Conservation (phyloP, 2,329 filamentous ascomycete species). For the Aspergillus fumigatus region DNA sequence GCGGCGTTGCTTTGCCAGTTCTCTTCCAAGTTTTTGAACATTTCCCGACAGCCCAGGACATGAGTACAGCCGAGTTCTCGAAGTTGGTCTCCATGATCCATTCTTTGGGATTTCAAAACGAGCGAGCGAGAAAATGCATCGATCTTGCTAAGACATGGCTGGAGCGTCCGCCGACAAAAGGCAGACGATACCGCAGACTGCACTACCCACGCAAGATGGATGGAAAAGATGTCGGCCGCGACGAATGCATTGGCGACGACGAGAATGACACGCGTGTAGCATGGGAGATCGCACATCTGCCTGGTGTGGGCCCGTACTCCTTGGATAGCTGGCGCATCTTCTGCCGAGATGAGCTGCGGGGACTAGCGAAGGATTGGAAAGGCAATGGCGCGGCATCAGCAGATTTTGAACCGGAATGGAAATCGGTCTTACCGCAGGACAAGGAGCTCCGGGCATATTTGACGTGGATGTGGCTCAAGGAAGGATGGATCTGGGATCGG, state of each 20-base stretch:
- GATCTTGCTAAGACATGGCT: constrained; percentile 67
- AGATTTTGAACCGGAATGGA: constrained; percentile 82
- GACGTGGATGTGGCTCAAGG: constrained; percentile 86
- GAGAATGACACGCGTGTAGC: constrained; percentile 50
- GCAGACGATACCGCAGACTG: constrained; percentile 53
- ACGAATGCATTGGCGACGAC: constrained; percentile 47
- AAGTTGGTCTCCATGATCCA: constrained; percentile 61
- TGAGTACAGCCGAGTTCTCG: constrained; percentile 55
- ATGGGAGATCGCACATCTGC: constrained; percentile 85
- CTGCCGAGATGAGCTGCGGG: constrained; percentile 73
- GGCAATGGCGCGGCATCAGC: constrained; percentile 46
- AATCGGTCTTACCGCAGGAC: constrained; percentile 73
- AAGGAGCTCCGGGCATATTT: constrained; percentile 87
- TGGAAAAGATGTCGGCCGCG: constrained; percentile 45
- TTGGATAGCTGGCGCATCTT: constrained; percentile 93
- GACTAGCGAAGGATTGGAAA: constrained; percentile 61
- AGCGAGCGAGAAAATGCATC: constrained; percentile 65
- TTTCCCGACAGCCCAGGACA: constrained; percentile 62
- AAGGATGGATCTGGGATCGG: constrained; percentile 78
- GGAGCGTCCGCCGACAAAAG: constrained; percentile 55
- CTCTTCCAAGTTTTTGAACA: constrained; percentile 63
- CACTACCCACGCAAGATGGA: constrained; percentile 52
- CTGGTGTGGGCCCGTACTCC: constrained; percentile 71
- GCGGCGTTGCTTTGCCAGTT: constrained; percentile 68
- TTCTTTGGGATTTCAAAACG: constrained; percentile 65